Evolutionary conservation across 495 filamentous ascomycete species (phyloP), one percentile per base, ranked within the genome.

Genomic region (Lasiosphaeria hispida): DNA sequence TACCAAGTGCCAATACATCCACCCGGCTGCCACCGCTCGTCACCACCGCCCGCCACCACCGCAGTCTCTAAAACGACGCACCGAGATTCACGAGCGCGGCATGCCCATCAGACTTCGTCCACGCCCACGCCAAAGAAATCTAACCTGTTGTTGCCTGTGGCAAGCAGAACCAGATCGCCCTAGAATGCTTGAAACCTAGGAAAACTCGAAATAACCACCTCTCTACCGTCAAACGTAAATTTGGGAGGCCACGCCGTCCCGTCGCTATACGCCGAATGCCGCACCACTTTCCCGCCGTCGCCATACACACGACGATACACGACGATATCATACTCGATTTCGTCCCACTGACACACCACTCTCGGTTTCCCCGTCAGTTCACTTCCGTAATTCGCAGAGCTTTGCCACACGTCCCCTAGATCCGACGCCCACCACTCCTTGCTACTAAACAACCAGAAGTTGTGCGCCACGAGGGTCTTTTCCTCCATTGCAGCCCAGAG

Each of bases 1-100:
- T 48, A 5, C 57, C 49, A 2, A 59, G 39, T 34, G 48, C 57
- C 13, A 59, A 10, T 4, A 59, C 57, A 40, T 59, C 48, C 10
- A 53, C 30, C n/a, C 57, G 3, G 15, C 5, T 6, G 4, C 34
- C 38, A 8, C 9, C 10, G 1, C 30, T 49, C 10, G 48, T 53
- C 30, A 48, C 57, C 1, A 53, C 30, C 3, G 15, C 39, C n/a
- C n/a, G n/a, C n/a, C n/a, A n/a, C 3, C 19, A 47, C 10, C 48
- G 23, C 14, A 40, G 18, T 9, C 39, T 47, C 41, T 53, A 6
- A 18, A 59, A 59, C 2, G 18, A 37, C 7, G 48, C 49, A 0
- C 57, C 57, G 5, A 59, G 35, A 40, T 38, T 38, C 14, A 17
- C 34, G 19, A 53, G 11, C 5, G 4, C 3, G 1, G 48, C 18